A percentile compares a stretch with the other conserved stretches of the same genome.
These are phyloP conservation scores for Coix lacrymajobi DNA, from an alignment of 176 grass and related monocot genomes.

Conservation along the genomic window DNA sequence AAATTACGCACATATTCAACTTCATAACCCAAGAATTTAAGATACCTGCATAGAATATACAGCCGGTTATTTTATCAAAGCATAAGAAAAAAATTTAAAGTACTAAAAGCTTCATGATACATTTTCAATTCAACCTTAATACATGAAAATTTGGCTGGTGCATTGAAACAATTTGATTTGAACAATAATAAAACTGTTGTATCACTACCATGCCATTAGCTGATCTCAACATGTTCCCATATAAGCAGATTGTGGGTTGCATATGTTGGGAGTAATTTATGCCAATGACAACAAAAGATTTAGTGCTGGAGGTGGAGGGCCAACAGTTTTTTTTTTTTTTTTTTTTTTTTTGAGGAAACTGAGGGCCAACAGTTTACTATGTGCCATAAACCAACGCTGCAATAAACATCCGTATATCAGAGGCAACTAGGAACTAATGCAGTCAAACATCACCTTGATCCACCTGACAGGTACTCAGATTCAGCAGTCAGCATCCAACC, in stretches of 20 bases:
- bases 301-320: neutral
- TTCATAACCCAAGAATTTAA: slow-evolving; percentile 75
- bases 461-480: neutral
- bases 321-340: too few species aligned
- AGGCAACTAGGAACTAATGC: neutral
- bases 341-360: too few species aligned
- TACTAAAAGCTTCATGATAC: neutral
- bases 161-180: neutral
- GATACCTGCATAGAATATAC: slow-evolving; percentile 39
- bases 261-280: neutral
- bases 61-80: neutral
- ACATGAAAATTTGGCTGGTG: neutral
- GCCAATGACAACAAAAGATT: neutral
- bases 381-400: neutral
- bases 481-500: neutral
- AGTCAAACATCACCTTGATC: neutral
- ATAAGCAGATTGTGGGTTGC: neutral
- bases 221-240: neutral
- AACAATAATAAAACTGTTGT: neutral
- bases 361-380: neutral
- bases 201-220: neutral
- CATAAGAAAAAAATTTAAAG: neutral
- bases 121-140: neutral
- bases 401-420: neutral
- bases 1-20: slow-evolving; percentile 83